These are phyloP conservation scores for Erucastrum elatum DNA, from an alignment of 345 rosid genomes.

Conservation along the genomic window DNA sequence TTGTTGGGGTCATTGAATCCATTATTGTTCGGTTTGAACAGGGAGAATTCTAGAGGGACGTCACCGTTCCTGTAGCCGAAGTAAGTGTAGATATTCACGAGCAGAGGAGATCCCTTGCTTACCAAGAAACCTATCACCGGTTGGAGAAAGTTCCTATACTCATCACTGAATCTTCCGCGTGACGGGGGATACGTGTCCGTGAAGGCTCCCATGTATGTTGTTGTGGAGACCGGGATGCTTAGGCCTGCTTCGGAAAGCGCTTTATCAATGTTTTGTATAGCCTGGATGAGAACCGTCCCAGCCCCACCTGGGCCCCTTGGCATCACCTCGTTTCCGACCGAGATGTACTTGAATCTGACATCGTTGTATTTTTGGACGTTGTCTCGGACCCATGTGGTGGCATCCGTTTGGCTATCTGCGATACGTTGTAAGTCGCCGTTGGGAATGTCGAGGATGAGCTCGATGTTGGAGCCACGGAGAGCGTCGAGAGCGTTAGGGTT, in stretches of 20 bases:
- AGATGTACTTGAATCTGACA: constrained; percentile 49
- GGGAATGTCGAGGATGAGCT: constrained; percentile 45
- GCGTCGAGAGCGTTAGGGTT: constrained; percentile 45
- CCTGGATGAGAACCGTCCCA: constrained; percentile 29
- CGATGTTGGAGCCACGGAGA: constrained; percentile 52
- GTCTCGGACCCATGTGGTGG: constrained; percentile 41
- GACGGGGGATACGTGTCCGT: constrained; percentile 46
- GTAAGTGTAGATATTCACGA: constrained; percentile 49
- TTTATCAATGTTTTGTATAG: constrained; percentile 33
- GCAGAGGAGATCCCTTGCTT: constrained; percentile 45
- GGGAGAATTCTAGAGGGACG: constrained; percentile 43
- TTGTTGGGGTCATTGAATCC: constrained; percentile 30
- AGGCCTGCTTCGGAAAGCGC: constrained; percentile 26
- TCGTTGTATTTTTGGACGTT: constrained; percentile 37
- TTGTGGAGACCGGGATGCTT: constrained; percentile 40
- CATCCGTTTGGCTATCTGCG: constrained; percentile 38
- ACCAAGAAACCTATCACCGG: constrained; percentile 44
- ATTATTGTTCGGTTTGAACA: constrained; percentile 29
- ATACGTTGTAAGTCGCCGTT: constrained; percentile 19
- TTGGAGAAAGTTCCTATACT: constrained; percentile 29
- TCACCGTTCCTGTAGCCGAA: constrained; percentile 29
- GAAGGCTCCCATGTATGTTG: constrained; percentile 24
- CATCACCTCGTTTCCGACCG: constrained; percentile 45
- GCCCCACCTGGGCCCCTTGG: constrained; percentile 4
- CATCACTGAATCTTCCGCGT: constrained; percentile 30